Conservation (phyloP, 805 yeast genomes). For the Scheffersomyces ergatensis region DNA sequence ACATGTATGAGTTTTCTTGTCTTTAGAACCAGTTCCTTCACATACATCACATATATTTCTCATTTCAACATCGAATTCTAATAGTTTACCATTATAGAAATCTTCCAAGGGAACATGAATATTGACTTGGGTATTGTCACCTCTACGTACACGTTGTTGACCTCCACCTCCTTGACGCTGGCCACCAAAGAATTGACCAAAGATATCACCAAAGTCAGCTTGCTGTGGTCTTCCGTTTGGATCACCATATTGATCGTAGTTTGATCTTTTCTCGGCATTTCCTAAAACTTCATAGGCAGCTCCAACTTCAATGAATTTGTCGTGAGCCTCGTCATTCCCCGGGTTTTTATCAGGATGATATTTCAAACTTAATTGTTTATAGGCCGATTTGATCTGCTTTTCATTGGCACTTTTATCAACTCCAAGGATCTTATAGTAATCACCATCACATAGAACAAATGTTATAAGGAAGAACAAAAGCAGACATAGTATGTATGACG, state of each 20-base stretch:
- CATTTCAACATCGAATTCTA: conserved; percentile 63
- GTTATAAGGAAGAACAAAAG: conserved; percentile 2
- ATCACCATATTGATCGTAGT: conserved; percentile 78
- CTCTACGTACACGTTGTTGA: conserved; percentile 48
- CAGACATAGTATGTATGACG: conserved; percentile 2
- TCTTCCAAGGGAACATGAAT: conserved; percentile 60
- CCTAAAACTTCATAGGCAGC: conserved; percentile 88
- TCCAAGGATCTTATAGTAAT: conserved; percentile 65
- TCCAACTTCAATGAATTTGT: conserved; percentile 84
- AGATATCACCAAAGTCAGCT: conserved; percentile 54
- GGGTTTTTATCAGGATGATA: conserved; percentile 95
- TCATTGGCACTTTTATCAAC: conserved; percentile 68
- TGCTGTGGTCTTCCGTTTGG: conserved; percentile 42
- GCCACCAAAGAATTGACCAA: conserved; percentile 41
- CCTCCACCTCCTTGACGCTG: conserved; percentile 14
- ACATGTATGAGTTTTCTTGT: conserved; percentile 69
- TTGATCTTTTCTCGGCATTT: conserved; percentile 63
- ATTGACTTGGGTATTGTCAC: conserved; percentile 58
- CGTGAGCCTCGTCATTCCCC: conserved; percentile 71
- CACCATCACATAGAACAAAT: conserved; percentile 22
- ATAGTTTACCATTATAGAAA: conserved; percentile 65
- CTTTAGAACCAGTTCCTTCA: conserved; percentile 82
- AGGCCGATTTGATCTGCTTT: conserved; percentile 81
- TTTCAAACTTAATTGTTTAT: conserved; percentile 75
- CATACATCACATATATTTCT: conserved; percentile 77